Evolutionary conservation across 176 grass and related monocot species (phyloP).

Genomic region (Juncus inflexus): DNA sequence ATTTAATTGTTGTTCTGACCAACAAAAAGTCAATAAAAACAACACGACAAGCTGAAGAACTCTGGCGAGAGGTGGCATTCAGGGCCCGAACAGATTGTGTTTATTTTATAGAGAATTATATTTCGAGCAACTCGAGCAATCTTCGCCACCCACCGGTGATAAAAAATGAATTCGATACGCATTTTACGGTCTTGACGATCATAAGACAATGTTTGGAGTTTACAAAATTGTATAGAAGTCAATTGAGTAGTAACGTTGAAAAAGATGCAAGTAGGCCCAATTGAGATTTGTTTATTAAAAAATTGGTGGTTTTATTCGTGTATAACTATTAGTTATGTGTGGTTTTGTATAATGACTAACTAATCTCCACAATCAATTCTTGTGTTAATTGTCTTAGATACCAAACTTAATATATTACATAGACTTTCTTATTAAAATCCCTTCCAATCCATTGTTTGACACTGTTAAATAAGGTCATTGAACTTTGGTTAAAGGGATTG

Average conservation of each 20-base stretch:
- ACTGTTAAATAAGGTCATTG: too few relatives aligned
- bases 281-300: too few relatives aligned
- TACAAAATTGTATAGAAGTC: constrained; percentile 55
- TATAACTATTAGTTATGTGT: too few relatives aligned
- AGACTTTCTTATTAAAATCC: too few relatives aligned
- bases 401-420: too few relatives aligned
- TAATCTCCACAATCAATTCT: too few relatives aligned
- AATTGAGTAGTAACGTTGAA: constrained; percentile 26
- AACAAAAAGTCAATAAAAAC: constrained; percentile 66
- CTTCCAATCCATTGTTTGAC: too few relatives aligned
- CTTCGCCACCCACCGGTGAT: constrained; percentile 38
- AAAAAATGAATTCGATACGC: constrained; percentile 74
- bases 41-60: constrained; percentile 59
- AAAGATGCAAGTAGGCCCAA: constrained; percentile 3
- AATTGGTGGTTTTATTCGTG: too few relatives aligned
- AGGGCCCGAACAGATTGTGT: constrained; percentile 71
- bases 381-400: too few relatives aligned
- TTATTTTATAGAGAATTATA: constrained; percentile 93
- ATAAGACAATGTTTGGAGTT: constrained; percentile 85
- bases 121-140: constrained; percentile 22
- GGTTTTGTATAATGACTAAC: too few relatives aligned
- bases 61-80: constrained; percentile 61
- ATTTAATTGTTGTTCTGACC: constrained; percentile 74
- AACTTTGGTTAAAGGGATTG: too few relatives aligned
- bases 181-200: constrained; percentile 63